Base-by-base conservation (phyloP, 2,329 filamentous ascomycete genomes). In the Atkinsonella texensis region DNA sequence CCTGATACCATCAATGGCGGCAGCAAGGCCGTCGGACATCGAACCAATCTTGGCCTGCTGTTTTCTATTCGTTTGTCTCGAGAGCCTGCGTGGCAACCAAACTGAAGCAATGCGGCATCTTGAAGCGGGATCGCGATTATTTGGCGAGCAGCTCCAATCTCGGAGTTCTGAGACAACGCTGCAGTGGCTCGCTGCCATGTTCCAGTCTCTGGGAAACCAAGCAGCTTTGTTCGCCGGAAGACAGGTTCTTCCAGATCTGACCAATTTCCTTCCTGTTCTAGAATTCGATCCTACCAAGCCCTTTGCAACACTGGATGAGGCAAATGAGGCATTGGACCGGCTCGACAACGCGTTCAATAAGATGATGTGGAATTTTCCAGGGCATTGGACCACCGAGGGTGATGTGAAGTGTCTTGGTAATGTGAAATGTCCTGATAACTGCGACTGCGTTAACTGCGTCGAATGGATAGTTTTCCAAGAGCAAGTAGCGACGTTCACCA, bases 161-260 rank as follows among this genome's bases (percentile, higher is more conserved):
- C 39, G 10, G n/a, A 40, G 15, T 13, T 45, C 49, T 2, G 33
- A 28, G 23, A 20, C 33, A 12, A 20, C 42, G 18, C 23, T 46
- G 32, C 41, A 50, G 33, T 50, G 49, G 49, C 49, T 50, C 39
- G 49, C 42, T 18, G 41, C 42, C 33, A 50, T 50, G 41, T 50
- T 50, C n/a, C 49, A 50, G 20, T 46, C 41, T 4, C 49, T 50
- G 9, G 49, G 49, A n/a, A 50, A 44, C 17, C 49, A 50, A 32
- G 49, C 49, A 15, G 42, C 49, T 13, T 33, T 50, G 4, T 46
- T 50, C n/a, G 49, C 49, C 20, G 42, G 46, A 33, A 44, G 33
- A 9, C 49, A 40, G 31, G 31, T 50, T 7, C 49, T 50, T 9
- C 49, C 17, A 18, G 49, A 50, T 20, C 33, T 50, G 20, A 39